Base-by-base conservation (phyloP, 163 green algal species). In the Chlamydomonas reinhardtii region DNA sequence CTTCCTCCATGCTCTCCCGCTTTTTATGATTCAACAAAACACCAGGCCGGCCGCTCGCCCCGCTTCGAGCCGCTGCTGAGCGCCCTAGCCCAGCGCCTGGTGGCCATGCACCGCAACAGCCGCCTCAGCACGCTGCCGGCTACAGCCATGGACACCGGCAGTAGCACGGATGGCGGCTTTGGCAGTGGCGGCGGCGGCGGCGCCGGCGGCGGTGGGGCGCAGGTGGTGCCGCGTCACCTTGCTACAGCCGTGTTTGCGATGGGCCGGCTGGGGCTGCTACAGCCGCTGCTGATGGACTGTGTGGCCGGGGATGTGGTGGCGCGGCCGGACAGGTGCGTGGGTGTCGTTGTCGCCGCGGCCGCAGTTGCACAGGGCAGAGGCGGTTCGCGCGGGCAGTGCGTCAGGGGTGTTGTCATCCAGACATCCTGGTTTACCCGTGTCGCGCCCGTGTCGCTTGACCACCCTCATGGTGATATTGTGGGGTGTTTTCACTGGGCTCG, bases 261-360 rank as follows among this genome's bases (percentile, higher is more conserved):
- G 62, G 76, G 64, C 5, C 37, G 39, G 29, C 15, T 84, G 76
- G 64, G 64, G 27, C 39, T 56, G 37, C 48, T 54, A 29, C 64
- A 84, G 22, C 25, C 54, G 29, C 39, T 66, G 39, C 76, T 84
- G 39, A 35, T 84, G 37, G 64, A 73, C 15, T 29, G 37, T 27
- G 39, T 70, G 62, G 76, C 76, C 27, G 76, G 34, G 39, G 76
- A 84, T 52, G 76, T 84, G 76, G 20, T 66, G 37, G 39, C 64
- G 39, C 37, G 76, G n/a, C 17, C 76, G n/a, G 76, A 74, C 37
- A 84, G 48, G 76, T 84, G 39, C 15, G 76, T 48, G 74, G n/a
- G n/a, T n/a, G n/a, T n/a, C n/a, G n/a, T n/a, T n/a, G n/a, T n/a
- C n/a, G n/a, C n/a, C 29, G 35, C 12, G 48, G 48, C 39, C 39